Conservation (phyloP, 768 basidiomycete genomes). For the Gloeophyllum trabeum region DNA sequence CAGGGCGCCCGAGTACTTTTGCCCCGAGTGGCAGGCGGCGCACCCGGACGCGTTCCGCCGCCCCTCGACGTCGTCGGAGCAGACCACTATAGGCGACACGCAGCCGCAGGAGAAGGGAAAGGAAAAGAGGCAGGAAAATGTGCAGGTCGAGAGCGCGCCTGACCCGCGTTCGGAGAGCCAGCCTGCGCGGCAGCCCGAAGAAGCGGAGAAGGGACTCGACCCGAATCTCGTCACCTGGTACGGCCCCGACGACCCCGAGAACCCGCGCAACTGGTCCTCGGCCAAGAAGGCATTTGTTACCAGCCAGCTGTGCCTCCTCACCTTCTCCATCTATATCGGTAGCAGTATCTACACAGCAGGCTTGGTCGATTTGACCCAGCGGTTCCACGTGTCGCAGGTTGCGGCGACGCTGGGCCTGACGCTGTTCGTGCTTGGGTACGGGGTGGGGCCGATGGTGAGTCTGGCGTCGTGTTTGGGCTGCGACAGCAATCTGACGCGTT, state of each 20-base stretch:
- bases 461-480: no score
- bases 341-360: slow-evolving; percentile 21
- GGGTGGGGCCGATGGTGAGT: not conserved
- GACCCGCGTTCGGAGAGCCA: not conserved
- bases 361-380: slow-evolving; percentile 6
- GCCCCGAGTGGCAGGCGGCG: not conserved
- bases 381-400: slow-evolving; percentile 12
- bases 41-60: not conserved
- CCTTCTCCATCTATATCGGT: slow-evolving; percentile 23
- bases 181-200: not conserved
- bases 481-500: not conserved
- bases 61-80: not conserved
- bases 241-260: slow-evolving; percentile 16
- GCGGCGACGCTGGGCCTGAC: slow-evolving; percentile 19
- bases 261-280: slow-evolving; percentile 19
- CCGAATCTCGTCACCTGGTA: slow-evolving; percentile 14
- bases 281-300: slow-evolving; percentile 18
- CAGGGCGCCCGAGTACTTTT: not conserved
- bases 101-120: not conserved
- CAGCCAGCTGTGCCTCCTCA: slow-evolving; percentile 21
- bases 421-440: slow-evolving; percentile 12
- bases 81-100: not conserved
- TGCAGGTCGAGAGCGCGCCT: not conserved
- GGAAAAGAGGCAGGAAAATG: not conserved
- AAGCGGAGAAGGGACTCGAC: not conserved